Evolutionary conservation across 2,329 filamentous ascomycete species (phyloP), one percentile per base, ranked within the genome.

Genomic region (Metarhizium anisopliae): DNA sequence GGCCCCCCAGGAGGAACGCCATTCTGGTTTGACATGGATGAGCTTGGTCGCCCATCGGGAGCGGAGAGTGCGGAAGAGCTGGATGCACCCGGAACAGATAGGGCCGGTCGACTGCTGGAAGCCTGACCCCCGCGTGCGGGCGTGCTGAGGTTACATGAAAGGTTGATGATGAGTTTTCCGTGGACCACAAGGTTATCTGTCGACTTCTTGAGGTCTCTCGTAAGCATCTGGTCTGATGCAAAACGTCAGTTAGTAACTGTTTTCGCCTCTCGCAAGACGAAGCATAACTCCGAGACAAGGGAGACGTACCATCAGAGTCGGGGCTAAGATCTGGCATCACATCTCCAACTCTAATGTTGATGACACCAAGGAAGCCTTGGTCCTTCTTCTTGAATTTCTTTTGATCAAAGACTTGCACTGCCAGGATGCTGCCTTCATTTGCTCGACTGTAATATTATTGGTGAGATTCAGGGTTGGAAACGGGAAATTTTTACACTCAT

Each of bases 311-410:
- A 76, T 97, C 94, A 61, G 90, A 89, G 56, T 92, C 91, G 57
- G 90, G 84, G 60, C 89, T 86, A 61, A 99, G 77, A 69, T 96
- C 93, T 32, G 69, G 68, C 64, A 99, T 90, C 43, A 94, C 88
- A 78, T 95, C 92, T 65, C 94, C 94, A 63, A 99, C 87, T 57
- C 92, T 87, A 65, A 99, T 88, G 70, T 99, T 99, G 68, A 99
- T 96, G 55, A 99, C 94, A 56, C 94, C 94, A 6, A 99, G 80
- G 69, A 99, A 99, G 8, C 94, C 94, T 71, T 99, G 94, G 65
- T 99, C 94, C 90, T 97, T 99, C 84, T 99, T 99, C 81, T 99
- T 99, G 77, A 99, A 99, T 77, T 99, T 99, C 79, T 96, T 96
- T 75, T 99, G 94, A 73, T 99, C 94, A 70, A 99, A 99, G 55